A percentile compares a stretch with the other conserved stretches of the same genome.
phyloP scores from a whole-genome alignment of 2,329 filamentous ascomycete genomes.

The Laburnicola sp. region DNA sequence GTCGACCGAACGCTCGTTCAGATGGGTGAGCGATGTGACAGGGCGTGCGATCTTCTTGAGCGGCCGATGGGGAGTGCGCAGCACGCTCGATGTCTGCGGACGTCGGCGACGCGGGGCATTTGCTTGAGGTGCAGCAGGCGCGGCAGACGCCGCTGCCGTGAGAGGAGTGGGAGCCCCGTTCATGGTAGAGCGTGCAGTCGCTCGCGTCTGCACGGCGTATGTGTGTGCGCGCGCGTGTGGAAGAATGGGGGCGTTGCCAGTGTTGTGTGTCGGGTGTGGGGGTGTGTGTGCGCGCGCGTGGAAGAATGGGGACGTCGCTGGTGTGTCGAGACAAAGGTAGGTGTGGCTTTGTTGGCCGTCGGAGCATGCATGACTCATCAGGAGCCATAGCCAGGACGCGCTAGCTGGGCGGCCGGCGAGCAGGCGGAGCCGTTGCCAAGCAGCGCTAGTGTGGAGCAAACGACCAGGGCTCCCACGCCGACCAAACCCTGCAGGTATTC shows the following conservation, averaged over 20 bases:
- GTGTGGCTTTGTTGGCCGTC: constrained; percentile 7
- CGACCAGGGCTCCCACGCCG: constrained; percentile 1
- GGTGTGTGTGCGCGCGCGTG: background rate
- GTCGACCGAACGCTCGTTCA: constrained; percentile 28
- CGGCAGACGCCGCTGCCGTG: constrained; percentile 8
- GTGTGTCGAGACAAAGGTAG: constrained; percentile 3
- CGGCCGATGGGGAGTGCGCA: constrained; percentile 39
- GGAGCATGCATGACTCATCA: background rate
- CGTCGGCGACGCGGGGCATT: constrained; percentile 42
- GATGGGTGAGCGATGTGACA: constrained; percentile 38
- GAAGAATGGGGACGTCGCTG: constrained; percentile 6
- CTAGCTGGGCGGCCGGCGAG: too few relatives aligned
- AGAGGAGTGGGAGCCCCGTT: constrained; percentile 18
- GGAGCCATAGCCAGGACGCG: too few relatives aligned
- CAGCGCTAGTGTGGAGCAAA: too few relatives aligned
- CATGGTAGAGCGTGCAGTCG: constrained; percentile 16
- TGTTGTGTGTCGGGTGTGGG: too few relatives aligned
- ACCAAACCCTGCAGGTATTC: constrained; percentile 3
- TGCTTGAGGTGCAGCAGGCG: constrained; percentile 18
- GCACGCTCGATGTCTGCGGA: constrained; percentile 42
- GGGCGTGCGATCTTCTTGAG: constrained; percentile 40
- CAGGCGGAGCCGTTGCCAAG: too few relatives aligned
- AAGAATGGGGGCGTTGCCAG: too few relatives aligned
- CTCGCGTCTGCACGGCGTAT: constrained; percentile 11
- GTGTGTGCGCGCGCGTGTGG: background rate